Percentiles rank a stretch among this genome's conserved stretches.
Conservation (phyloP, 1,284 basidiomycete species). For the Vanrija humicola region DNA sequence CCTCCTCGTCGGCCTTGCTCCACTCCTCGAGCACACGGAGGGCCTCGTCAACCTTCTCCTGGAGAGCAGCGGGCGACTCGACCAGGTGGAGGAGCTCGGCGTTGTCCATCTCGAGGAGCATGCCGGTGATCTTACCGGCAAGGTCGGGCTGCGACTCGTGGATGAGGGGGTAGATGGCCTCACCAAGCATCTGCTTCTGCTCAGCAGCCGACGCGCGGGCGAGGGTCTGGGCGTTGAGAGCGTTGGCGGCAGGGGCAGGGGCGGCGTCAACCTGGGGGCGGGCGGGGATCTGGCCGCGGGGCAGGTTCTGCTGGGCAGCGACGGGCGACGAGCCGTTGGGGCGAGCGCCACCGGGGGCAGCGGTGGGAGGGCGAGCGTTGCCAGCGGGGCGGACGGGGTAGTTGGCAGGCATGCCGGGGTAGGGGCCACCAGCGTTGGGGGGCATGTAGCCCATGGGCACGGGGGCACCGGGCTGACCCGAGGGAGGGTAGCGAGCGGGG, state of each 20-base stretch:
- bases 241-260: constrained; percentile 29
- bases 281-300: constrained; percentile 37
- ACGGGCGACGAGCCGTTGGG: constrained; percentile 49
- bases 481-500: constrained; percentile 66
- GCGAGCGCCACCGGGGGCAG: constrained; percentile 52
- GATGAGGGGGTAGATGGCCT: constrained; percentile 87
- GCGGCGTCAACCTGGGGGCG: constrained; percentile 51
- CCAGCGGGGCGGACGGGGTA: constrained; percentile 39
- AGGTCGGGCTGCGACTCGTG: constrained; percentile 72
- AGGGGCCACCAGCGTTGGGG: constrained; percentile 62
- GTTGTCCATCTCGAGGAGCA: constrained; percentile 98
- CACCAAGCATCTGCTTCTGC: constrained; percentile 96
- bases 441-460: constrained; percentile 43
- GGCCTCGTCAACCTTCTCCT: constrained; percentile 84
- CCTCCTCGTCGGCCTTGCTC: constrained; percentile 32
- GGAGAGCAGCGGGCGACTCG: constrained; percentile 73
- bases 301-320: constrained; percentile 48
- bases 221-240: constrained; percentile 56
- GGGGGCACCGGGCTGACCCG: constrained; percentile 56
- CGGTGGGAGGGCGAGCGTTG: constrained; percentile 36
- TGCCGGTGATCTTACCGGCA: constrained; percentile 95
- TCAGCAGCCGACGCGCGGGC: constrained; percentile 74
- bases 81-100: constrained; percentile 79
- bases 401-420: constrained; percentile 42
- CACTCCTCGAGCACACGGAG: constrained; percentile 50